Conservation (phyloP, 768 basidiomycete genomes). For the Rubroboletus pulcherrimus region DNA sequence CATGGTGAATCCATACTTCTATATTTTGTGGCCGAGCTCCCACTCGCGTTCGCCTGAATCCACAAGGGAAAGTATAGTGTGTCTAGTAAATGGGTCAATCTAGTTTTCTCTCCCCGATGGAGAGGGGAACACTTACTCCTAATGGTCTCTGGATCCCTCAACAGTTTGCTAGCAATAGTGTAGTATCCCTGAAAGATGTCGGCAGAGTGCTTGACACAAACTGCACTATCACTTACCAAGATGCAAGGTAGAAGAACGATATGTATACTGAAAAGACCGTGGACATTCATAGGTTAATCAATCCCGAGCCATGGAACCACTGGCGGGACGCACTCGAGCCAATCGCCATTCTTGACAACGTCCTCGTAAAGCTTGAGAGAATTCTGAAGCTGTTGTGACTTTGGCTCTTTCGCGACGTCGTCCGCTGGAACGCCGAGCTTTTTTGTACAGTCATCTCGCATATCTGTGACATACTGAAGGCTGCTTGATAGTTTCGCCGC, state of each 20-base stretch:
- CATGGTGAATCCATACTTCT: not conserved
- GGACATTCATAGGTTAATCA: not conserved
- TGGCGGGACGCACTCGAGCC: conserved; percentile 1
- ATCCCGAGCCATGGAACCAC: not conserved
- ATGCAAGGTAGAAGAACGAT: conserved; percentile 5
- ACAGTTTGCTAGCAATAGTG: not conserved
- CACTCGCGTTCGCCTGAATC: not conserved
- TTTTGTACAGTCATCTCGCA: not conserved
- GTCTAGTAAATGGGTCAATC: not conserved
- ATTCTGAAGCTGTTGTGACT: not conserved
- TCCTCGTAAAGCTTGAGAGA: not conserved
- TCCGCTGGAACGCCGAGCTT: not conserved
- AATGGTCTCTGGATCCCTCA: not conserved
- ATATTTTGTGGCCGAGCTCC: not conserved
- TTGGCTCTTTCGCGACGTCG: not conserved
- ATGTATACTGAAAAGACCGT: not conserved
- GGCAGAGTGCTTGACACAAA: not conserved
- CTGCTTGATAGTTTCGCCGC: not conserved
- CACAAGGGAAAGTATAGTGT: not conserved
- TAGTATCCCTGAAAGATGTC: not conserved
- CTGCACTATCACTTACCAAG: not conserved
- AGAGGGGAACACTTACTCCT: not conserved
- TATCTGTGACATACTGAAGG: not conserved
- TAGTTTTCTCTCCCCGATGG: too few relatives aligned
- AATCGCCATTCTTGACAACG: not conserved